These are phyloP conservation scores for Xylaria sp. DNA, from an alignment of 2,329 filamentous ascomycete genomes.

Conservation along the genomic window DNA sequence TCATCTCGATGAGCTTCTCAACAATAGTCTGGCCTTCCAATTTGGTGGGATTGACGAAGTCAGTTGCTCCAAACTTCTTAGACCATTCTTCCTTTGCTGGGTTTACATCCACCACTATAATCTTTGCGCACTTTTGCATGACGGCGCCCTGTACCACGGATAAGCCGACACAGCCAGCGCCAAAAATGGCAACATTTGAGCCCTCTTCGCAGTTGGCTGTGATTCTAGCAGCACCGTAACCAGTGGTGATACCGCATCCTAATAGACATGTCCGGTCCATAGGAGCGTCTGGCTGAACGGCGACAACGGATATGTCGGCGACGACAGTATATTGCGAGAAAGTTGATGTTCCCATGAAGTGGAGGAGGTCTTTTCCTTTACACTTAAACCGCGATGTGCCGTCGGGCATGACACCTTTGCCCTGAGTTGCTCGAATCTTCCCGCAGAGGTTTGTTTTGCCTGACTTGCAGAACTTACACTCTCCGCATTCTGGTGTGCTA, in stretches of 20 bases:
- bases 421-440: slow-evolving; percentile 97
- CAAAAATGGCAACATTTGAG: slow-evolving; percentile 90
- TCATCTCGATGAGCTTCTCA: slow-evolving; percentile 95
- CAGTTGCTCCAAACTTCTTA: slow-evolving; percentile 92
- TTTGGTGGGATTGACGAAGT: slow-evolving; percentile 94
- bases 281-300: slow-evolving; percentile 87
- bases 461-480: slow-evolving; percentile 99
- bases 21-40: slow-evolving; percentile 83
- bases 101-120: slow-evolving; percentile 82
- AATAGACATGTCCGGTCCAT: slow-evolving; percentile 97
- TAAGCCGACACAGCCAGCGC: slow-evolving; percentile 93
- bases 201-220: slow-evolving; percentile 93
- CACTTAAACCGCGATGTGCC: slow-evolving; percentile 93
- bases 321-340: slow-evolving; percentile 99
- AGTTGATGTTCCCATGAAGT: slow-evolving; percentile 99
- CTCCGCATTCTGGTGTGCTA: slow-evolving; percentile 94
- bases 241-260: slow-evolving; percentile 98
- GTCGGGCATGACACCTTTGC: slow-evolving; percentile 96
- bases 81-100: slow-evolving; percentile 90
- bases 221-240: slow-evolving; percentile 94
- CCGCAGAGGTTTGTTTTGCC: slow-evolving; percentile 99
- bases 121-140: slow-evolving; percentile 80
- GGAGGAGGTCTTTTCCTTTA: slow-evolving; percentile 93
- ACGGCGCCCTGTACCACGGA: slow-evolving; percentile 95
- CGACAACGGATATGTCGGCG: slow-evolving; percentile 96